Conservation (phyloP, 164 flowering plant species). For the Vitis rupestris region DNA sequence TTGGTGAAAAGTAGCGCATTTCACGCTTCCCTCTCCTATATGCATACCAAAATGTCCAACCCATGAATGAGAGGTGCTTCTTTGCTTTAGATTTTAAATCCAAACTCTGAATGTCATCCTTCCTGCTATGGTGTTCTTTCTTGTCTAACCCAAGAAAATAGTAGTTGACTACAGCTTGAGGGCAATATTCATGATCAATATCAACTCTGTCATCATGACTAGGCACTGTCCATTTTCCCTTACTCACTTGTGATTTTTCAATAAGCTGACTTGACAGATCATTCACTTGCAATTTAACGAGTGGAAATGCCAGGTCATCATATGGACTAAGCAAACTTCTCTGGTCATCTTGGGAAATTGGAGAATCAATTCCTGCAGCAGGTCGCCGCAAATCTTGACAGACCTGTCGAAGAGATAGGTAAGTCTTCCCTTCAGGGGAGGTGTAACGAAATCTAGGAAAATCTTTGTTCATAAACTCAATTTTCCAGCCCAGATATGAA, state of each 20-base stretch:
- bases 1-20: constrained; percentile 47
- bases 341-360: constrained; percentile 5
- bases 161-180: constrained; percentile 50
- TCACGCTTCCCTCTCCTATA: constrained; percentile 13
- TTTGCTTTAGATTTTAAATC: constrained; percentile 30
- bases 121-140: not conserved
- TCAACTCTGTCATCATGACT: constrained; percentile 2
- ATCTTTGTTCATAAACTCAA: constrained; percentile 27
- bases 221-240: not conserved
- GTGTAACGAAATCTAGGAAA: constrained; percentile 30
- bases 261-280: not conserved
- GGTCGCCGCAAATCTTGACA: constrained; percentile 22
- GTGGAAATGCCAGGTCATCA: not conserved
- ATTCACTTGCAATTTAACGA: no score
- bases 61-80: constrained; percentile 53
- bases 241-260: constrained; percentile 5
- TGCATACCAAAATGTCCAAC: constrained; percentile 41
- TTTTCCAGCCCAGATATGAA: constrained; percentile 56
- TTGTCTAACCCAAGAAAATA: not conserved
- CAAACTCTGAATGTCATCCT: not conserved
- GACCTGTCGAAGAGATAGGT: constrained; percentile 37
- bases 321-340: constrained; percentile 9
- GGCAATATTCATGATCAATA: constrained; percentile 41
- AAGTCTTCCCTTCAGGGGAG: constrained; percentile 41
- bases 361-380: not conserved